Conservation (phyloP, 2,329 filamentous ascomycete genomes). For the Bipolaris bicolor region DNA sequence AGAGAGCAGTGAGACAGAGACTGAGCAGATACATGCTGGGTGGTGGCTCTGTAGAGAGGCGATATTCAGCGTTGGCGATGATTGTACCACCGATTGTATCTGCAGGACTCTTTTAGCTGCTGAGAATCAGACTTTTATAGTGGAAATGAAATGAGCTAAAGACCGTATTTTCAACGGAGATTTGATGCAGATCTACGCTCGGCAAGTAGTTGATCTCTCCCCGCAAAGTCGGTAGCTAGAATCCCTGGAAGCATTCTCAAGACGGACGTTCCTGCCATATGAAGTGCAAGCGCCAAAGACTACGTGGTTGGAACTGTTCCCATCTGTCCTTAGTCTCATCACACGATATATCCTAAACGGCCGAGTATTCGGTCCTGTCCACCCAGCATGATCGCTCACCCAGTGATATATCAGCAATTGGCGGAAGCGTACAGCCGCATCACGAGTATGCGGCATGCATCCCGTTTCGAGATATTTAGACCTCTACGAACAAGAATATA, state of each 20-base stretch:
- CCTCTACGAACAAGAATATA: conserved; percentile 1
- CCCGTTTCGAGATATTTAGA: conserved; percentile 2
- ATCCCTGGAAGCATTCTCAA: neutral
- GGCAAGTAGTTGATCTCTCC: neutral
- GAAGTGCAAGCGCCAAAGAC: conserved; percentile 1
- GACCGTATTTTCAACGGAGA: neutral
- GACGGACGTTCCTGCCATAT: neutral
- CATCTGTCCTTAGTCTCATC: neutral
- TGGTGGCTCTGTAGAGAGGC: neutral
- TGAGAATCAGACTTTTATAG: neutral
- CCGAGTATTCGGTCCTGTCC: conserved; percentile 1
- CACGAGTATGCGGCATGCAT: neutral
- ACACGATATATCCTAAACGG: neutral
- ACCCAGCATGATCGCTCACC: neutral
- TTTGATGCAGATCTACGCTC: neutral
- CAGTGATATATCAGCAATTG: conserved; percentile 8
- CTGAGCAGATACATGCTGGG: conserved; percentile 10
- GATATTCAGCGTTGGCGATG: neutral
- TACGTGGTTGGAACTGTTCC: neutral
- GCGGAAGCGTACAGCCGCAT: conserved; percentile 7
- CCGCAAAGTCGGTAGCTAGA: neutral
- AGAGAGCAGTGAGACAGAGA: conserved; percentile 8
- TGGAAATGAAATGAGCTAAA: neutral
- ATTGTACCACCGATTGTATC: neutral
- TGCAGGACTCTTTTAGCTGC: neutral